Evolutionary conservation across 169 alveolate species (phyloP), one percentile per base, ranked within the genome.

Genomic region (Babesia bovis): DNA sequence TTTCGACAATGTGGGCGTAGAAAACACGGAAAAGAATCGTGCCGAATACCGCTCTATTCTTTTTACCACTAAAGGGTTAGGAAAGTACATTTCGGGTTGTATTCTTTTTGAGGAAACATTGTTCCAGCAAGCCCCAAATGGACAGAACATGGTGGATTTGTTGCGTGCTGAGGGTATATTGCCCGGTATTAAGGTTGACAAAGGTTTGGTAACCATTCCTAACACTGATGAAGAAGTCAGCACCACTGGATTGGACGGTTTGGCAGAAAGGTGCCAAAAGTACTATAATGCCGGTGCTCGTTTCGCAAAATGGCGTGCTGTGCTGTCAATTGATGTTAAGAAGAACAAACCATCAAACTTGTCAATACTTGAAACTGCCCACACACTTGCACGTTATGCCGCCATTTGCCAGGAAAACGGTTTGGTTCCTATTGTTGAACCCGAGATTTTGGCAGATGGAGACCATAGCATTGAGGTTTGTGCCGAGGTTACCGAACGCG

Each of bases 281-380:
- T 97, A 93, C 92, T 97, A 98, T 85, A 94, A 89, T 59, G 94
- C 96, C 60, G 99, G 99, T 41, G 98, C 99, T 60, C 93, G 99
- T 58, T 98, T 98, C 87, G 99, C 99, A 77, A 98, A 98, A 90
- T 98, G 99, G 99, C 94, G 99, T 84, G 97, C 99, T 33, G 99
- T 96, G 33, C 87, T 97, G 58, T 94, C 91, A 76, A 95, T 98
- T 77, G 99, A 94, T 68, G 90, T 78, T 40, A 91, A 79, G 15
- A 92, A 91, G 74, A 84, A 81, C 63, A 88, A 87, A 85, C 99
- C 99, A 9, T 87, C 98, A 49, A 88, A 90, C 66, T 88, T 91
- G 66, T 92, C 99, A 40, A 90, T 98, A 42, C 57, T 65, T 19
- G 99, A 95, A 83, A 95, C 96, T 47, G 98, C 99, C 15, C 96